Evolutionary conservation across 805 yeast genomes (phyloP), one percentile per base, ranked within the genome.

Genomic region (Candida nemodendra): DNA sequence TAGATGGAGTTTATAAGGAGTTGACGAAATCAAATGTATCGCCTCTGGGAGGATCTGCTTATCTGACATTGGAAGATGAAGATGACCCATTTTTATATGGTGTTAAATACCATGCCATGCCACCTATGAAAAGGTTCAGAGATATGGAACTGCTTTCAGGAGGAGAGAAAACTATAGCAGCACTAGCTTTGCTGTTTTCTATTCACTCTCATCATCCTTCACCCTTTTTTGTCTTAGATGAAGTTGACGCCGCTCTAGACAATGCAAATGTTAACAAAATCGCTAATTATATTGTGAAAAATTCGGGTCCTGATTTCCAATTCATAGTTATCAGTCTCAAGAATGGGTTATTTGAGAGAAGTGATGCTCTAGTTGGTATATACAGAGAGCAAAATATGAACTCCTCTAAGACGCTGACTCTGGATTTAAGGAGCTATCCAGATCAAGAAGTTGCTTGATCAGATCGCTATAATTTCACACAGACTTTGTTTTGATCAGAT

Each of bases 161-260:
- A 37, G 99, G 99, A 38, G 99, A 93, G 57, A 89, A 90, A 57
- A 86, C 97, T 2, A 82, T 93, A 59, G 99, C 99, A 2, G 99
- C 99, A 0, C 66, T 93, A 46, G 97, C 98, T 0, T 67, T 93
- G 45, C 62, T 93, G 32, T 93, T 93, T 65, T 90, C 98, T 0
- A 79, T 90, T 28, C 97, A 93, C 58, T 81, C 95, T 0, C 84
- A 68, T 62, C 91, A 82, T 35, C 97, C 97, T 2, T 83, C 96
- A 1, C 99, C 99, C 22, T 93, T 93, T 58, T 91, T 93, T 57
- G 95, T 93, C 0, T 67, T 93, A 29, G 99, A 93, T 60, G 99
- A 93, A 63, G 89, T 93, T n/a, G 99, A 93, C 65, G 98, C 99
- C 0, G 98, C 98, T 0, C 72, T 93, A 42, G 99, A 93, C 62